Evolutionary conservation across 306 rosid genomes (phyloP).

Genomic region (Cyamopsis tetragonoloba): DNA sequence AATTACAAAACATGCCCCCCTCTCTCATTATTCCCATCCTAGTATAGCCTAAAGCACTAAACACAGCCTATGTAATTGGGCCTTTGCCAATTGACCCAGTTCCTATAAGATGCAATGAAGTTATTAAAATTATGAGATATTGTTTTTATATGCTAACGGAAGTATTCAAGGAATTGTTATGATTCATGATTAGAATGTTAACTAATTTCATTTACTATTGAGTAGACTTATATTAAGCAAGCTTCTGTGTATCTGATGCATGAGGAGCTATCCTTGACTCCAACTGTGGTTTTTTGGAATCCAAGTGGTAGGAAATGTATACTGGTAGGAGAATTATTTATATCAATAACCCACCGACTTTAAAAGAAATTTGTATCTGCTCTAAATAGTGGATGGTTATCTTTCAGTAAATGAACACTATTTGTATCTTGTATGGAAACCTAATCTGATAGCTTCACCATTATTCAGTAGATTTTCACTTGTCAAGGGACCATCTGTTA

Average conservation of each 20-base stretch:
- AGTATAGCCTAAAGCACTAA: too few species aligned
- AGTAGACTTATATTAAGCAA: not conserved
- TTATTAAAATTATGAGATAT: too few species aligned
- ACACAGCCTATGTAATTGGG: too few species aligned
- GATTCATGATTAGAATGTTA: conserved; percentile 2
- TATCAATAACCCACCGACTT: not conserved
- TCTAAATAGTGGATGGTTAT: conserved; percentile 7
- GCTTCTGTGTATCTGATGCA: not conserved
- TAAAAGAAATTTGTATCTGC: not conserved
- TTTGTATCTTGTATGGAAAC: not conserved
- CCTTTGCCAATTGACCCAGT: too few species aligned
- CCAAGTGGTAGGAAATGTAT: not conserved
- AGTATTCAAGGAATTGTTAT: too few species aligned
- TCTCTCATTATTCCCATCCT: too few species aligned
- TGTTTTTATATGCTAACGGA: too few species aligned
- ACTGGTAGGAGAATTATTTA: not conserved
- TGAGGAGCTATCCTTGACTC: conserved; percentile 4
- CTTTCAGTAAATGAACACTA: conserved; percentile 9
- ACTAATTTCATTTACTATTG: not conserved
- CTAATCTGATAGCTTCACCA: not conserved
- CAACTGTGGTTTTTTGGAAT: conserved; percentile 3
- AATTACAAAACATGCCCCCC: too few species aligned
- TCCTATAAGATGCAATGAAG: too few species aligned
- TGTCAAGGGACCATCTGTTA: not conserved
- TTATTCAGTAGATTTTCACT: not conserved